Percentiles rank a stretch among this genome's conserved stretches.
phyloP scores from a whole-genome alignment of 495 filamentous ascomycete genomes.

The Penicillium pancosmium region DNA sequence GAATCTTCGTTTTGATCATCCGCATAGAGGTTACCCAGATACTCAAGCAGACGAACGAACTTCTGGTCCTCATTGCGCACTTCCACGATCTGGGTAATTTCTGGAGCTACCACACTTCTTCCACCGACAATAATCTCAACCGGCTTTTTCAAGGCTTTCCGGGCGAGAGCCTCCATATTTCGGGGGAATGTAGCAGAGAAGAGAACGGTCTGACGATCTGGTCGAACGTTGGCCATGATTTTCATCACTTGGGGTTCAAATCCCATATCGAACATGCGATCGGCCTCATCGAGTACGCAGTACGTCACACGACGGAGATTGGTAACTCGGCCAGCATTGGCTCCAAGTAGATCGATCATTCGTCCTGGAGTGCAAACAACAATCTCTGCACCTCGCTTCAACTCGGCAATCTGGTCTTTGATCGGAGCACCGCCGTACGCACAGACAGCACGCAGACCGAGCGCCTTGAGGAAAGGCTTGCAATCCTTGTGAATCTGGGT shows the following conservation, averaged over 20 bases:
- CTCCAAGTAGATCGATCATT: slow-evolving; percentile 91
- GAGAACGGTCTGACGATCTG: slow-evolving; percentile 88
- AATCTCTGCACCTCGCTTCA: slow-evolving; percentile 94
- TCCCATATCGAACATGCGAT: slow-evolving; percentile 99
- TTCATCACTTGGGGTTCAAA: slow-evolving; percentile 99
- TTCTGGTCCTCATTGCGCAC: slow-evolving; percentile 82
- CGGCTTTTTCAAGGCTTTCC: slow-evolving; percentile 82
- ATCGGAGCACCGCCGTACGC: slow-evolving; percentile 96
- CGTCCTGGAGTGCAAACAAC: slow-evolving; percentile 96
- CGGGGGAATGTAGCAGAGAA: slow-evolving; percentile 98
- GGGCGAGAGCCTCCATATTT: slow-evolving; percentile 87
- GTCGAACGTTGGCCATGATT: slow-evolving; percentile 86
- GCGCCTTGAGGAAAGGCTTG: slow-evolving; percentile 87
- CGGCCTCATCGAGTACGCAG: slow-evolving; percentile 93
- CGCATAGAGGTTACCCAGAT: slow-evolving; percentile 85
- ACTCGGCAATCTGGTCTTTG: slow-evolving; percentile 94
- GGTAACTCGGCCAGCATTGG: slow-evolving; percentile 89
- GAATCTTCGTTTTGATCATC: slow-evolving; percentile 80
- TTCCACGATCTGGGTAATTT: slow-evolving; percentile 94
- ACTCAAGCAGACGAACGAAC: slow-evolving; percentile 79
- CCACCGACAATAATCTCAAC: slow-evolving; percentile 94
- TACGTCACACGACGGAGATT: slow-evolving; percentile 90
- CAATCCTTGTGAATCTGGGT: slow-evolving; percentile 94
- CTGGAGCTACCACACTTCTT: slow-evolving; percentile 85
- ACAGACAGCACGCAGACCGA: slow-evolving; percentile 89